phyloP scores from a whole-genome alignment of 495 filamentous ascomycete genomes.

The Cryomyces antarcticus region DNA sequence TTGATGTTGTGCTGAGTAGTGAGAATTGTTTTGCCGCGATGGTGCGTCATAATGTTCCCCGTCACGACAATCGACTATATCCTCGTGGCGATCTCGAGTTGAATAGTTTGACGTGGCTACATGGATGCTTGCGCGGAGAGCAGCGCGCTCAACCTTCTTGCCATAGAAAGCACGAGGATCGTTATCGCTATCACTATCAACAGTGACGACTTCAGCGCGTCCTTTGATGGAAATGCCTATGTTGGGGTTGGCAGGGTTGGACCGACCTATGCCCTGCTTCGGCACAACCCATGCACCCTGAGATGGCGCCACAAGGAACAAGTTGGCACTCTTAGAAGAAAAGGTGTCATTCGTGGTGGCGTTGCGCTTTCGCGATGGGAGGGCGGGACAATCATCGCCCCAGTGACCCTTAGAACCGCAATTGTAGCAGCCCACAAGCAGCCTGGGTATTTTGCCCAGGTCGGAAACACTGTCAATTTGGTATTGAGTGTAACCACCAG shows the following conservation, averaged over 20 bases:
- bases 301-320: neutral
- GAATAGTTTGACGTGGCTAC: neutral
- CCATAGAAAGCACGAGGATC: neutral
- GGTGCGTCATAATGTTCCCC: neutral
- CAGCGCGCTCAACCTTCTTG: neutral
- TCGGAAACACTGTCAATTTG: neutral
- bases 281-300: neutral
- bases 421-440: conserved; percentile 5
- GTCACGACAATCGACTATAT: neutral
- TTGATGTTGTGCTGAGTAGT: neutral
- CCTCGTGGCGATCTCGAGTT: neutral
- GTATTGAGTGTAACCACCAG: no score
- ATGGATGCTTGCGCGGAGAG: neutral
- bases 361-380: neutral
- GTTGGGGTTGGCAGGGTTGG: neutral
- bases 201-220: neutral
- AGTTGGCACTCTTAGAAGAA: neutral
- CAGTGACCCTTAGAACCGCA: conserved; percentile 3
- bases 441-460: neutral
- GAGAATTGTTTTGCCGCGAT: neutral
- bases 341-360: neutral
- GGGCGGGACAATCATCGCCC: conserved; percentile 3
- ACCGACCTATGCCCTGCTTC: no score
- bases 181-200: neutral
- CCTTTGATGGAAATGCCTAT: neutral